Conservation (phyloP, 768 basidiomycete genomes). For the Lentinula raphanica region DNA sequence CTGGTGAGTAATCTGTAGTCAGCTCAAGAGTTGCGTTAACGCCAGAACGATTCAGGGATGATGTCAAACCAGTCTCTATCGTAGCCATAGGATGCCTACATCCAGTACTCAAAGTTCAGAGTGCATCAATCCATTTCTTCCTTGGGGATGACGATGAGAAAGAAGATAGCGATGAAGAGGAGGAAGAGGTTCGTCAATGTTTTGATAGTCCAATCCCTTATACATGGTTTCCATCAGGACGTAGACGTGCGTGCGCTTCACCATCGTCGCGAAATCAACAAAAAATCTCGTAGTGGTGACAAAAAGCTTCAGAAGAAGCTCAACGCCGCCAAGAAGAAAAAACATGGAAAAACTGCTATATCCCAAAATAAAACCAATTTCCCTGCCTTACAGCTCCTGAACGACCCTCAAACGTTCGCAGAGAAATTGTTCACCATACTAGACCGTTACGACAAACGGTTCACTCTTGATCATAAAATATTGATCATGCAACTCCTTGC, state of each 20-base stretch:
- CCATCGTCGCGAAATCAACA: slow-evolving; percentile 89
- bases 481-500: slow-evolving; percentile 95
- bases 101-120: slow-evolving; percentile 90
- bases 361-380: slow-evolving; percentile 53
- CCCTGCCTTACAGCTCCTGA: slow-evolving; percentile 84
- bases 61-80: slow-evolving; percentile 90
- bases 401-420: slow-evolving; percentile 93
- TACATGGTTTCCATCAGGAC: slow-evolving; percentile 31
- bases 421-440: slow-evolving; percentile 90
- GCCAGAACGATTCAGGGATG: slow-evolving; percentile 59
- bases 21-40: no score
- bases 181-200: slow-evolving; percentile 40
- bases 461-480: slow-evolving; percentile 94
- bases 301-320: slow-evolving; percentile 73
- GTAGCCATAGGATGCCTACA: slow-evolving; percentile 90
- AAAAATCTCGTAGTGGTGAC: slow-evolving; percentile 81
- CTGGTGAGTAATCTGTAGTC: slow-evolving; percentile 46
- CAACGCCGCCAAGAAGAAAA: slow-evolving; percentile 65
- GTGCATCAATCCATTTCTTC: slow-evolving; percentile 93
- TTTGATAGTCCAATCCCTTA: not conserved
- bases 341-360: slow-evolving; percentile 7
- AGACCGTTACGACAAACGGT: slow-evolving; percentile 86
- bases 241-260: slow-evolving; percentile 70
- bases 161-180: slow-evolving; percentile 68
- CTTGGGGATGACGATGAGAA: slow-evolving; percentile 80